These are phyloP conservation scores for Chalciporus sp. DNA, from an alignment of 1,284 basidiomycete genomes.

Conservation along the genomic window DNA sequence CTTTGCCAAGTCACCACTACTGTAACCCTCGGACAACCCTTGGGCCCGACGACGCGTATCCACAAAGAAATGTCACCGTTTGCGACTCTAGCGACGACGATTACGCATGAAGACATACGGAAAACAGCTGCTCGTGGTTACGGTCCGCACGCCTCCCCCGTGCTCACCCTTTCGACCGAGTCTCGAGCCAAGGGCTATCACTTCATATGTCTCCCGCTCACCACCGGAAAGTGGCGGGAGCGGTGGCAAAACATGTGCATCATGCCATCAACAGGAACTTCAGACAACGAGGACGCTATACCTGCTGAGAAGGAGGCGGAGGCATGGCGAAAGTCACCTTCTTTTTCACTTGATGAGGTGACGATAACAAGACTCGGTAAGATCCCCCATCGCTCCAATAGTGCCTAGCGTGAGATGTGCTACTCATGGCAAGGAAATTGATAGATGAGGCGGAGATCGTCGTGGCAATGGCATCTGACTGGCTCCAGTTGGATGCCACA, in stretches of 20 bases:
- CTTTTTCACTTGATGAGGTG: constrained; percentile 83
- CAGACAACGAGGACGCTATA: constrained; percentile 49
- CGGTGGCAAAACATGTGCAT: constrained; percentile 92
- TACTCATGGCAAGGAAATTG: constrained; percentile 16
- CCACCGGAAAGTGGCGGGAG: constrained; percentile 84
- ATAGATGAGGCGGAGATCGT: constrained; percentile 84
- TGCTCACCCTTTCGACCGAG: constrained; percentile 51
- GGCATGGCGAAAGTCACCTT: constrained; percentile 83
- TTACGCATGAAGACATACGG: constrained; percentile 44
- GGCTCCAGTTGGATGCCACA: constrained; percentile 92
- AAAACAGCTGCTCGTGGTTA: constrained; percentile 18
- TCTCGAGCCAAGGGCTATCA: constrained; percentile 63
- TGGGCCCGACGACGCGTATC: constrained; percentile 17
- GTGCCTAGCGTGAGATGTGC: constrained; percentile 23
- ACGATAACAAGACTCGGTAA: constrained; percentile 84
- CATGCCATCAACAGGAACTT: constrained; percentile 46
- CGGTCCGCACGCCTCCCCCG: constrained; percentile 42
- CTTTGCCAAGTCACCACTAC: constrained; percentile 8
- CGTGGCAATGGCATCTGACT: constrained; percentile 83
- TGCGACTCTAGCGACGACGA: constrained; percentile 39
- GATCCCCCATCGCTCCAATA: constrained; percentile 30
- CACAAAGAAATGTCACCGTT: constrained; percentile 27
- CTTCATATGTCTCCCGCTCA: constrained; percentile 78
- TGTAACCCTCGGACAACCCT: constrained; percentile 5
- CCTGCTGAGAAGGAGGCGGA: constrained; percentile 79